Conservation (phyloP, 1,284 basidiomycete genomes). For the Gymnopus androsaceus region DNA sequence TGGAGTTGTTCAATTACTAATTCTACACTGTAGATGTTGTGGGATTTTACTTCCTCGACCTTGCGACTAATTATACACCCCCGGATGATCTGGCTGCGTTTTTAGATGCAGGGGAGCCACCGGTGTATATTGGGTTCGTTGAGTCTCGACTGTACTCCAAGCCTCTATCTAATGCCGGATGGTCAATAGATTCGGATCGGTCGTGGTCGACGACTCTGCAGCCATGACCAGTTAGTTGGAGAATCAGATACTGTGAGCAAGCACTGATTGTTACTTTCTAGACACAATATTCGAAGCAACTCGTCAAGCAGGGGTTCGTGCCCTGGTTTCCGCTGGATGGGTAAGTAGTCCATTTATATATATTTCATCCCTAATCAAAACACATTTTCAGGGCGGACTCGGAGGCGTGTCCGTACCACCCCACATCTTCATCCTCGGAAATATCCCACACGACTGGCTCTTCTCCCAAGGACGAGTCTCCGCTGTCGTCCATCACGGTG, state of each 20-base stretch:
- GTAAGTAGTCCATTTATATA: conserved; percentile 23
- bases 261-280: conserved; percentile 21
- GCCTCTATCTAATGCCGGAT: neutral
- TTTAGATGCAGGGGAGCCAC: conserved; percentile 51
- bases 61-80: conserved; percentile 50
- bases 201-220: conserved; percentile 61
- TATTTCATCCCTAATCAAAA: neutral
- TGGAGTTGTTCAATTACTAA: no score
- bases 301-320: conserved; percentile 52
- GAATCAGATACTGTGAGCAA: neutral
- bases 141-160: conserved; percentile 1
- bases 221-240: conserved; percentile 48
- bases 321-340: conserved; percentile 67
- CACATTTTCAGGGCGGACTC: conserved; percentile 45
- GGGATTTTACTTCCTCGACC: conserved; percentile 66
- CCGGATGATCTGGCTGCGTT: conserved; percentile 49
- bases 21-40: conserved; percentile 49
- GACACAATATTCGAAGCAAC: conserved; percentile 61
- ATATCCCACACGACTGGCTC: conserved; percentile 74
- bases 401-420: conserved; percentile 49
- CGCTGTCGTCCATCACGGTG: conserved; percentile 73
- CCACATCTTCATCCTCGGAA: conserved; percentile 61
- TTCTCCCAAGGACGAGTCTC: conserved; percentile 57
- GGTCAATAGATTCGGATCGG: conserved; percentile 59
- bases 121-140: conserved; percentile 60